Base-by-base conservation (phyloP, 306 rosid genomes). In the Quercus glauca region DNA sequence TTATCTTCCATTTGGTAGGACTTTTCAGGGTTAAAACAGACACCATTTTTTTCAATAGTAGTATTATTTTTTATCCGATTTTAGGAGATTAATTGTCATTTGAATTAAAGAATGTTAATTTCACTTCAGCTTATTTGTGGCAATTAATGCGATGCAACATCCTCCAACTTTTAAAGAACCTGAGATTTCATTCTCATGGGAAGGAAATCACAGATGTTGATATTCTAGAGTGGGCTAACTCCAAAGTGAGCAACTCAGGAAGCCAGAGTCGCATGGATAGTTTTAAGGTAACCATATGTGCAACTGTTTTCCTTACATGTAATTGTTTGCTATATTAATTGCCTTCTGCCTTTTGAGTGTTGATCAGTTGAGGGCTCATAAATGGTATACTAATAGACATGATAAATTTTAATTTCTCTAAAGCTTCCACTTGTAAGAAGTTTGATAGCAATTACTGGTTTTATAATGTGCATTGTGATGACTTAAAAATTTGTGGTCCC, bases 61-160 rank as follows among this genome's bases (percentile, higher is more conserved):
- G 4, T 49, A 59, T 35, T 55, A 35, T 35, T 5, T 18, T 78
- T 52, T 72, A 29, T 60, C 51, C 6, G 26, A 65, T 28, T 8
- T 55, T 5, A 19, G 41, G 52, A 7, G 51, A 29, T 59, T 28
- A 19, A 15, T 19, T 57, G 49, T 5, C 63, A 25, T 57, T 72
- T 84, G 73, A 81, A 58, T 29, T 69, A 53, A 76, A 73, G 15
- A 20, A 31, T 76, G 17, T 37, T 71, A 63, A 77, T 57, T 71
- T 77, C 31, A 83, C 73, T 80, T 78, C 88, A 95, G 99, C 98
- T 77, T 95, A 87, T 82, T 85, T 95, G 89, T 95, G 99, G 99
- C 99, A 95, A 89, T 82, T 95, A 91, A 93, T 95, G 98, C 84
- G 97, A 75, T 92, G 57, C 88, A 93, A 90, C 83, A 95, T 90